A percentile compares a stretch with the other conserved stretches of the same genome.
Evolutionary conservation across 2,329 filamentous ascomycete species (phyloP).

Genomic region (Fusarium sp.): DNA sequence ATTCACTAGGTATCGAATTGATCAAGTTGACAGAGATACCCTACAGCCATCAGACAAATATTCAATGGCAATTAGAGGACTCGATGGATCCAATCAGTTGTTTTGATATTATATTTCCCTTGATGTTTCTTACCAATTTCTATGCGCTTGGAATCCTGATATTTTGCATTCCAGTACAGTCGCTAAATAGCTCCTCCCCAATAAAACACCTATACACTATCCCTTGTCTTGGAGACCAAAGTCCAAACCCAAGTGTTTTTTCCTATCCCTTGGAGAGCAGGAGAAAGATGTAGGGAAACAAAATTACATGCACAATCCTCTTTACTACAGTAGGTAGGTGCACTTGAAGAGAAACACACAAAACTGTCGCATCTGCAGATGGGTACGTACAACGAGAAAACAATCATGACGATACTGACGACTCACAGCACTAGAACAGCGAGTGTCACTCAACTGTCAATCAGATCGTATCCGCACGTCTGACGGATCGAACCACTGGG

Average conservation of each 20-base stretch:
- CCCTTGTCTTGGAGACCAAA: neutral
- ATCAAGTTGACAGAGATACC: neutral
- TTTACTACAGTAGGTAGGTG: neutral
- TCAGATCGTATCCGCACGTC: constrained; percentile 3
- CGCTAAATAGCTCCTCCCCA: neutral
- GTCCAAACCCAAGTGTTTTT: neutral
- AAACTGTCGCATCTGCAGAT: neutral
- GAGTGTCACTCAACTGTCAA: neutral
- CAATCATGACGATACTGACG: neutral
- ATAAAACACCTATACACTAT: neutral
- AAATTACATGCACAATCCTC: neutral
- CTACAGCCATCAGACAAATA: neutral
- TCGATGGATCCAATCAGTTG: neutral
- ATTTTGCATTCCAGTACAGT: neutral
- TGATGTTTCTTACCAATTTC: constrained; percentile 13
- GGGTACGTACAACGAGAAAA: neutral
- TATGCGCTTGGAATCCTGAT: neutral
- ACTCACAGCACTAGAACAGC: neutral
- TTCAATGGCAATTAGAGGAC: neutral
- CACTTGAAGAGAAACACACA: neutral
- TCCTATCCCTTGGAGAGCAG: neutral
- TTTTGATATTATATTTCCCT: neutral
- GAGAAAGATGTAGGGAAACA: neutral
- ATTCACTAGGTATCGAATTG: neutral
- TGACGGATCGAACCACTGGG: constrained; percentile 9